These are phyloP conservation scores for Huiozyma naganishii DNA, from an alignment of 805 yeast genomes.

Conservation along the genomic window DNA sequence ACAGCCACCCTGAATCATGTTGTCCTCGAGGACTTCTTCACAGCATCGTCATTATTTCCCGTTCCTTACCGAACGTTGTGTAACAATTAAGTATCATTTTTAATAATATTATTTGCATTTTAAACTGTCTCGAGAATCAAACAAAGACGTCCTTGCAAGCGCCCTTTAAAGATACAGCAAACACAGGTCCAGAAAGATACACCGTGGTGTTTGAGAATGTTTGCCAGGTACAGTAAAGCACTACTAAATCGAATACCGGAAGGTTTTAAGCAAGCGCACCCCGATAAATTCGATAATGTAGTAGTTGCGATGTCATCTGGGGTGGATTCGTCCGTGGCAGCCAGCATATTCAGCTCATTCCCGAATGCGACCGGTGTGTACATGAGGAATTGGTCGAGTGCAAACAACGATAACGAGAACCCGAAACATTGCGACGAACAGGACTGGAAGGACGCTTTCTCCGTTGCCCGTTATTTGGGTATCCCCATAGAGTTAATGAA, in stretches of 20 bases:
- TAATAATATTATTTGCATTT: too few relatives aligned
- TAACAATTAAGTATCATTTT: too few relatives aligned
- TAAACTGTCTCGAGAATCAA: too few relatives aligned
- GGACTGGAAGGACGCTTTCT: conserved; percentile 80
- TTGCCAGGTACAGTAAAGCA: neutral
- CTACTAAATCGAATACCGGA: conserved; percentile 1
- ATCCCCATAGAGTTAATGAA: conserved; percentile 69
- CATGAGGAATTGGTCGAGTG: conserved; percentile 84
- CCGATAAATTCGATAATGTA: conserved; percentile 46
- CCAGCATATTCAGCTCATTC: conserved; percentile 52
- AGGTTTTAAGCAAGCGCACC: conserved; percentile 18
- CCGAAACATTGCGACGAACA: conserved; percentile 56
- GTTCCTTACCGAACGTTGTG: too few relatives aligned
- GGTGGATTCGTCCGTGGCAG: conserved; percentile 87
- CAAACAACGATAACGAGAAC: conserved; percentile 29
- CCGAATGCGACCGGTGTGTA: conserved; percentile 68
- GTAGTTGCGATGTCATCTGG: conserved; percentile 93
- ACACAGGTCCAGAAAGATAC: too few relatives aligned
- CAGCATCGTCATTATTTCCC: too few relatives aligned
- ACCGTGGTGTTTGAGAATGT: neutral
- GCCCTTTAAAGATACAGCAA: too few relatives aligned
- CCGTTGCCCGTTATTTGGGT: conserved; percentile 45
- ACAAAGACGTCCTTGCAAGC: too few relatives aligned
- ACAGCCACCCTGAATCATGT: too few relatives aligned
- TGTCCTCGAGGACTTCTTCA: neutral